phyloP scores from a whole-genome alignment of 2,329 filamentous ascomycete genomes.

The Furcasterigmium furcatum region DNA sequence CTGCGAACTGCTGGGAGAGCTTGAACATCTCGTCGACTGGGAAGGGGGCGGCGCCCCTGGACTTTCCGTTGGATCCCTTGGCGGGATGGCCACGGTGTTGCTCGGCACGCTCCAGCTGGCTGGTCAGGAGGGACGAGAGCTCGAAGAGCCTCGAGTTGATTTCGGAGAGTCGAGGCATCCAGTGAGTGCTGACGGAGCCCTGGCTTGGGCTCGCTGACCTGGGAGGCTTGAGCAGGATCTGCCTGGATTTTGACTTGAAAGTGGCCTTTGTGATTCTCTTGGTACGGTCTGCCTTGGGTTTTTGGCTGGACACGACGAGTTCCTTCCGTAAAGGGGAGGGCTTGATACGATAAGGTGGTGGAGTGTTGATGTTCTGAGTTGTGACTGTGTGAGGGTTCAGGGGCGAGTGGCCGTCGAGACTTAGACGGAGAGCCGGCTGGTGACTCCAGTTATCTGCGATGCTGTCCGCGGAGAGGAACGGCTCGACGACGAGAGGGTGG shows the following conservation, averaged over 20 bases:
- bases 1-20: conserved; percentile 31
- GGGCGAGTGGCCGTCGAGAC: no score
- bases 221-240: conserved; percentile 24
- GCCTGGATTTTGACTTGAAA: conserved; percentile 16
- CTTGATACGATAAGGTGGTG: no score
- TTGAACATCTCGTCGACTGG: conserved; percentile 38
- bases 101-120: conserved; percentile 16
- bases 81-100: not conserved
- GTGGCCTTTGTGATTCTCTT: not conserved
- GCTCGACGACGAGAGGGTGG: conserved; percentile 6
- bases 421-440: not conserved
- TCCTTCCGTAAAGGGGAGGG: not conserved
- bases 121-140: conserved; percentile 28
- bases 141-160: conserved; percentile 33
- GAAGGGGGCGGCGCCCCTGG: conserved; percentile 18
- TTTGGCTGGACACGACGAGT: not conserved
- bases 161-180: conserved; percentile 35
- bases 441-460: conserved; percentile 9
- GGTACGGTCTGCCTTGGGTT: not conserved
- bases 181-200: conserved; percentile 20
- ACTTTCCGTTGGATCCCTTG: not conserved
- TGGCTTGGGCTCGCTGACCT: conserved; percentile 7
- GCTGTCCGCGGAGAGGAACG: conserved; percentile 8
- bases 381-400: no score
- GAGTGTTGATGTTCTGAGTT: no score